Base-by-base conservation (phyloP, 208 protist species). In the Paratrypanosoma confusum region DNA sequence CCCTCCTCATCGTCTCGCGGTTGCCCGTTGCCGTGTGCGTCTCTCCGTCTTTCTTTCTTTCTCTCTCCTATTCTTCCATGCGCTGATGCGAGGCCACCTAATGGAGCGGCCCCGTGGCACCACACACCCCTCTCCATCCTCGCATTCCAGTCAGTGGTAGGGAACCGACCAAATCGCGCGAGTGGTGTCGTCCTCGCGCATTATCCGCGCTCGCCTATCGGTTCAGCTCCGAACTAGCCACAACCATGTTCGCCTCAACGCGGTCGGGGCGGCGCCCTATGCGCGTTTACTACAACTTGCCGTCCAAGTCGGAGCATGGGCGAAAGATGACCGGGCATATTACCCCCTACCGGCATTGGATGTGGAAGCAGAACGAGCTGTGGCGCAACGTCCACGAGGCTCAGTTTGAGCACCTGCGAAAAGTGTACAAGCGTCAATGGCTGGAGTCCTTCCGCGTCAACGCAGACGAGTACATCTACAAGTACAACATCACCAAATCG, bases 301-400 rank as follows among this genome's bases (percentile, higher is more conserved):
- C 83, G 16, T 86, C 76, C 42, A 86, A 84, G 56, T 83, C 76
- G 32, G 73, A 80, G 37, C 62, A 89, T 31, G 85, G 85, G 20
- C 62, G 81, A 20, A 73, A 71, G 41, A 90, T 90, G 78, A 90
- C 81, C n/a, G 79, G 79, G 18, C 90, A 88, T 37, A 52, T 91
- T 35, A 88, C 80, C 17, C 85, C 85, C 2, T 94, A 94, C 48
- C 76, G 79, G 10, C 81, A 90, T 47, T 94, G 81, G 79, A 86
- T 88, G 77, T 94, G 85, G 81, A 94, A 90, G 55, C 85, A 94
- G 57, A 90, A 90, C 44, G 85, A 94, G 61, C 64, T 94, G 20
- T 94, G 78, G 77, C 78, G 85, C 23, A 88, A 90, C 40, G 79
- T 94, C 25, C 81, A 94, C 56, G 81, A 94, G 66, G 76, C 80